Conservation (phyloP, 495 filamentous ascomycete genomes). For the Massariosphaeria phaeospora region DNA sequence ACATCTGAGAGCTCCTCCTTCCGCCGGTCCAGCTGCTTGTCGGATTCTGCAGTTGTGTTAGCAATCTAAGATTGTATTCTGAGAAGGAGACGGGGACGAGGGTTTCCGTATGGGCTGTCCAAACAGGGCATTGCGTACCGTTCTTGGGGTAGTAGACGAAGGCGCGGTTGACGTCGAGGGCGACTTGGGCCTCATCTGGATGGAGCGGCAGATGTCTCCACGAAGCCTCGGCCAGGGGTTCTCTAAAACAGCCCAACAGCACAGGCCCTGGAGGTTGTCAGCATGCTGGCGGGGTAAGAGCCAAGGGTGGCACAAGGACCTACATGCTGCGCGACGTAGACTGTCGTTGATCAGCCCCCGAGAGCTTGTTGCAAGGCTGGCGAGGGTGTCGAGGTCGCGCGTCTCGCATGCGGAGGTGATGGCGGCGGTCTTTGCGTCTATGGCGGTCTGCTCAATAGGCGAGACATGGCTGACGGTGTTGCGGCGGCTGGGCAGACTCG, state of each 20-base stretch:
- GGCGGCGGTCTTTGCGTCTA: constrained; percentile 40
- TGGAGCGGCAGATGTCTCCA: constrained; percentile 61
- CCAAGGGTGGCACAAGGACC: constrained; percentile 42
- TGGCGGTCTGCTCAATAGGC: constrained; percentile 3
- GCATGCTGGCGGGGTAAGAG: neutral
- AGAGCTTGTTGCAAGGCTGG: constrained; percentile 61
- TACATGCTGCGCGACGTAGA: constrained; percentile 80
- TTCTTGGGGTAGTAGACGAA: constrained; percentile 88
- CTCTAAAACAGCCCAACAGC: constrained; percentile 57
- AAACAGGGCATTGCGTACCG: too few species aligned
- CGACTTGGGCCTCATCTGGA: constrained; percentile 80
- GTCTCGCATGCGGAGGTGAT: constrained; percentile 66
- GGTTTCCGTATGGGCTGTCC: neutral
- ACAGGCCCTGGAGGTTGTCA: constrained; percentile 62
- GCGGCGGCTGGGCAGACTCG: constrained; percentile 1
- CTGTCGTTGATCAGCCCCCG: constrained; percentile 76
- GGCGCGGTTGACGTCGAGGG: constrained; percentile 87
- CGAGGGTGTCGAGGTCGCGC: constrained; percentile 58
- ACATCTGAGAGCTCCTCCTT: constrained; percentile 69
- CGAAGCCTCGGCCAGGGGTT: constrained; percentile 24
- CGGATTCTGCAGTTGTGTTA: constrained; percentile 43
- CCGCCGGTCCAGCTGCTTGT: constrained; percentile 56
- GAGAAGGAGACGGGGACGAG: constrained; percentile 24
- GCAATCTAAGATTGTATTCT: too few species aligned
- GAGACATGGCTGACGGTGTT: neutral